These are phyloP conservation scores for Simplicillium aogashimaense DNA, from an alignment of 2,329 filamentous ascomycete species.

Conservation along the genomic window DNA sequence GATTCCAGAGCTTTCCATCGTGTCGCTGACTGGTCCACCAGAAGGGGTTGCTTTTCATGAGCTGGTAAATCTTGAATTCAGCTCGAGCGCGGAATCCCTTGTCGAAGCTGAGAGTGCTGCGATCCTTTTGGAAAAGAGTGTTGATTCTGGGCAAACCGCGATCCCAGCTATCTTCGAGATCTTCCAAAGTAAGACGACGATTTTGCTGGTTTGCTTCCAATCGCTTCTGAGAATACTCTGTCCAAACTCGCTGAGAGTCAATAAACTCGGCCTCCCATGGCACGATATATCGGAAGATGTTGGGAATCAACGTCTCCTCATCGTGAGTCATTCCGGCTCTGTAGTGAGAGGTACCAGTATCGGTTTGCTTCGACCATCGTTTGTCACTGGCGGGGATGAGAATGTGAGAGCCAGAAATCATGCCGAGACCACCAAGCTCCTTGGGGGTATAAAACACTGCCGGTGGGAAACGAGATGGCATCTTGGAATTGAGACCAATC, in stretches of 20 bases:
- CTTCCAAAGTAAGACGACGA: conserved; percentile 83
- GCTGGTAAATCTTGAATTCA: conserved; percentile 96
- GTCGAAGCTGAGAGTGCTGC: conserved; percentile 94
- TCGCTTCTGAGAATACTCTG: conserved; percentile 96
- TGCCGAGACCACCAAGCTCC: conserved; percentile 90
- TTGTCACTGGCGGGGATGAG: conserved; percentile 96
- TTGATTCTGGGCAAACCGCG: conserved; percentile 96
- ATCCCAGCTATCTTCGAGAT: conserved; percentile 97
- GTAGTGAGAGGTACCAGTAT: conserved; percentile 94
- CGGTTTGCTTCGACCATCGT: conserved; percentile 96
- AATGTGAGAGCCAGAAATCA: conserved; percentile 98
- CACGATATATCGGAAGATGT: conserved; percentile 99
- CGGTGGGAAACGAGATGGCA: conserved; percentile 96
- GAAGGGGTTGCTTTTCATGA: conserved; percentile 99
- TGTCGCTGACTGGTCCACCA: conserved; percentile 99
- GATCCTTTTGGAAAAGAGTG: conserved; percentile 96
- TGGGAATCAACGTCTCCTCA: conserved; percentile 94
- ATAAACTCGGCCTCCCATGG: conserved; percentile 99
- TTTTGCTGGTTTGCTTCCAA: conserved; percentile 97
- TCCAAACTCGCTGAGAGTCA: conserved; percentile 98
- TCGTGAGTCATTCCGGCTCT: conserved; percentile 97
- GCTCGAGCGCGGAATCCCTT: conserved; percentile 93
- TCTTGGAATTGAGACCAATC: conserved; percentile 97
- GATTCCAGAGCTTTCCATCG: conserved; percentile 94
- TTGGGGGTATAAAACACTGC: conserved; percentile 99